These are phyloP conservation scores for Nepenthes alata DNA, from an alignment of 179 eudicot species.

Conservation along the genomic window DNA sequence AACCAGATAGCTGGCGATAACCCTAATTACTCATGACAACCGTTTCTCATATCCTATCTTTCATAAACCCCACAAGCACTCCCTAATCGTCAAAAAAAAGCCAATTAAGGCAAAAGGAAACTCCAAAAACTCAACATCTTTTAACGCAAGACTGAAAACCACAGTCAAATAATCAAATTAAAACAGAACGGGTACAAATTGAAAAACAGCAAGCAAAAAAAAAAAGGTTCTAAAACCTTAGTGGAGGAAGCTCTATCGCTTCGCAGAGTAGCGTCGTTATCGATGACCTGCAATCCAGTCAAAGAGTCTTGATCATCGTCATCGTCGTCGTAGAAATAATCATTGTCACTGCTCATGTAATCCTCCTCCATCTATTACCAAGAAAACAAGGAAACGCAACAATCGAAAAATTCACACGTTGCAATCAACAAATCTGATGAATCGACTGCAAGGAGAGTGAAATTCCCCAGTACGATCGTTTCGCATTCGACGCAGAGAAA, in stretches of 20 bases:
- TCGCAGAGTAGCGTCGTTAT: slow-evolving; percentile 3
- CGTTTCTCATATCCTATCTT: not conserved
- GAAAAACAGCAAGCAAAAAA: not conserved
- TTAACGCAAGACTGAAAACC: not conserved
- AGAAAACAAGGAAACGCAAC: not conserved
- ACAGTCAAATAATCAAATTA: not conserved
- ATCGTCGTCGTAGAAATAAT: slow-evolving; percentile 10
- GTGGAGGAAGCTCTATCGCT: slow-evolving; percentile 11
- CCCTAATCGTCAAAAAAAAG: not conserved
- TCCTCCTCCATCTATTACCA: slow-evolving; percentile 14
- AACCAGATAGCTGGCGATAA: not conserved
- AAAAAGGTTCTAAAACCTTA: slow-evolving; percentile 13
- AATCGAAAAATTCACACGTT: not conserved
- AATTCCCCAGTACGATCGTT: slow-evolving; percentile 2
- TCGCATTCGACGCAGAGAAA: not conserved
- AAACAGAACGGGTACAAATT: not conserved
- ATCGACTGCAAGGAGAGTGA: not conserved
- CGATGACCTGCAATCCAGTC: slow-evolving; percentile 15
- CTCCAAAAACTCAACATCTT: not conserved
- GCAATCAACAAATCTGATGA: not conserved
- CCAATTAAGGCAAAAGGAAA: not conserved
- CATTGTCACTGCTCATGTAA: slow-evolving; percentile 18
- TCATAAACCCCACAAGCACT: not conserved
- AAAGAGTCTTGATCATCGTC: slow-evolving; percentile 17
- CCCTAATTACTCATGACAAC: too few relatives aligned